Base-by-base conservation (phyloP, 2,329 filamentous ascomycete genomes). In the Monosporascus sp. region DNA sequence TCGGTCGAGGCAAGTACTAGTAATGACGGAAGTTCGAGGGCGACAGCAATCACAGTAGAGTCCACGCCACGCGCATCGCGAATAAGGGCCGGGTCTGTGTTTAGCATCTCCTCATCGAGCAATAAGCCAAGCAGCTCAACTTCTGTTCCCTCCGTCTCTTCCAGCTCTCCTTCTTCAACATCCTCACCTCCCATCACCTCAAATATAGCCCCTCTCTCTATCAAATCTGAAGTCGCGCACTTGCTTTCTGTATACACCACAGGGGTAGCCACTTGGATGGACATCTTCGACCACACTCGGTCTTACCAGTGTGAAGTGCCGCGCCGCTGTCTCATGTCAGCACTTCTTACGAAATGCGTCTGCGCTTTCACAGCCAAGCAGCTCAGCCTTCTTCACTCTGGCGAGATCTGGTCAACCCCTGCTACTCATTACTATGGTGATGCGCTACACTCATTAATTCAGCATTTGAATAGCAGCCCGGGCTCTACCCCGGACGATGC, bases 321-420 rank as follows among this genome's bases (percentile, higher is more conserved):
- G 16, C 41, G 49, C 17, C 37, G 49, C 7, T 41, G 43, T 22
- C 46, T 52, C 11, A 37, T 16, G 27, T 54, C 52, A 6, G 49
- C 35, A 20, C 52, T 54, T 11, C 43, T 54, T 19, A 41, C 38
- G 4, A 26, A 37, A 14, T 37, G 52, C 38, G 37, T 54, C 7
- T 54, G 52, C 52, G 52, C 52, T 22, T 54, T 54, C 44, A 54
- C 52, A 3, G 52, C 52, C 37, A 54, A 54, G 44, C 49, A 54
- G 7, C 37, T 54, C 19, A 48, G 43, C 52, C 41, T 46, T 8
- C 49, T 54, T 6, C 31, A 26, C 26, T 48, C 49, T 11, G 52
- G 52, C 48, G 19, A 40, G 16, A 35, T 51, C n/a, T 54, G 52
- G 52, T 17, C 40, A 14, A 22, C 48, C 24, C n/a, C 37, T 20